A percentile compares a stretch with the other conserved stretches of the same genome.
Conservation (phyloP, 306 rosid genomes). For the Amphicarpaea edgeworthii region DNA sequence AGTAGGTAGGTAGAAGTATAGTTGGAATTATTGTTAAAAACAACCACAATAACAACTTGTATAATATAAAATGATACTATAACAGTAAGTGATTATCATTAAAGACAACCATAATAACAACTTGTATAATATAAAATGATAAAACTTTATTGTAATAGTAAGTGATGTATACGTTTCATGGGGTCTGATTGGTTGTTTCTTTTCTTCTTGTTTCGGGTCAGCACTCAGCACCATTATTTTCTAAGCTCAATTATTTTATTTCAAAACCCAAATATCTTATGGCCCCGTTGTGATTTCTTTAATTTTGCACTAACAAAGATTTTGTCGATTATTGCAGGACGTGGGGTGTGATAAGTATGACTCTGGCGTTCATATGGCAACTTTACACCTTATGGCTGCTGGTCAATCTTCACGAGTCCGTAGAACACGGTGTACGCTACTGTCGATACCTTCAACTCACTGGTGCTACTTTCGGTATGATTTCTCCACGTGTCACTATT, state of each 20-base stretch:
- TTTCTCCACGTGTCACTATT: not conserved
- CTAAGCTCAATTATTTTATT: not conserved
- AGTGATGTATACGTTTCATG: not conserved
- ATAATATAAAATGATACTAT: not conserved
- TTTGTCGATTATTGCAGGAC: conserved; percentile 53
- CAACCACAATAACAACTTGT: not conserved
- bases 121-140: not conserved
- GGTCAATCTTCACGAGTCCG: conserved; percentile 61
- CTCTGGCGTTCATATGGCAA: conserved; percentile 64
- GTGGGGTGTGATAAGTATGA: conserved; percentile 68
- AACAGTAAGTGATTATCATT: not conserved
- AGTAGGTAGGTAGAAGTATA: not conserved
- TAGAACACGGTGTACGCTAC: conserved; percentile 57
- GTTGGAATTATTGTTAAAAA: not conserved
- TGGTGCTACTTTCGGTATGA: conserved; percentile 60
- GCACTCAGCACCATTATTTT: no score
- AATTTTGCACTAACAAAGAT: not conserved
- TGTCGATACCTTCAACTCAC: conserved; percentile 65
- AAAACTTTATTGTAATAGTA: not conserved
- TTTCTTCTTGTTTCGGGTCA: not conserved
- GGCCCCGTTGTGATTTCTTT: not conserved
- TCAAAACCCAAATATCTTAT: no score
- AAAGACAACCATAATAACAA: not conserved
- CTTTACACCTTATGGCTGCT: conserved; percentile 71
- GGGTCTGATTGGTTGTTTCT: not conserved